Conservation (phyloP, 2,329 filamentous ascomycete species). For the Dactylella cylindrospora region DNA sequence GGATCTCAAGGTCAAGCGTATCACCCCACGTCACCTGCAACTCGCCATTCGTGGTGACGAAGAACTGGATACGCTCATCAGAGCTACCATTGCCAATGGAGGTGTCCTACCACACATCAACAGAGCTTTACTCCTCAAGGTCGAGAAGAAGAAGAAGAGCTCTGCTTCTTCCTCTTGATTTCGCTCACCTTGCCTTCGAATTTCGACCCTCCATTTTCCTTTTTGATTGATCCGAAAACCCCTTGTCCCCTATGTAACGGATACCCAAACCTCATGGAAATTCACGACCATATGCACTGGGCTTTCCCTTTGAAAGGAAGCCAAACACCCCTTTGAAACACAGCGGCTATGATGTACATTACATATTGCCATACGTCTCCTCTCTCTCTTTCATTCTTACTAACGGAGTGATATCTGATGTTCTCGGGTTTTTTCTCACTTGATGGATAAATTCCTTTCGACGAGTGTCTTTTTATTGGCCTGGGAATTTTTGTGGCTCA, state of each 20-base stretch:
- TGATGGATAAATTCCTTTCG: background rate
- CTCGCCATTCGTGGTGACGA: constrained; percentile 98
- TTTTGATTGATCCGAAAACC: constrained; percentile 6
- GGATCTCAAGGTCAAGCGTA: constrained; percentile 99
- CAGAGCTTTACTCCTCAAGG: constrained; percentile 90
- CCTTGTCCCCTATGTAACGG: constrained; percentile 22
- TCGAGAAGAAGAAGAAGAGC: constrained; percentile 91
- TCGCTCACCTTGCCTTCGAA: constrained; percentile 8
- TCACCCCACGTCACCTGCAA: constrained; percentile 95
- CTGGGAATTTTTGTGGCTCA: constrained; percentile 16
- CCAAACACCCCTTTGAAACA: background rate
- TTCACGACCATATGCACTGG: constrained; percentile 5
- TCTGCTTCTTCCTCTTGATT: constrained; percentile 29
- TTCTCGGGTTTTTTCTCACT: constrained; percentile 1
- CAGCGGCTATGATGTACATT: constrained; percentile 2
- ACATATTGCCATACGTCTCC: constrained; percentile 2
- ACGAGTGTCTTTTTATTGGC: constrained; percentile 5
- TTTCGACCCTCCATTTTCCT: constrained; percentile 1
- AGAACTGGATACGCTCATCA: constrained; percentile 94
- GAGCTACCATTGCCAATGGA: constrained; percentile 97
- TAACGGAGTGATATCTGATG: constrained; percentile 2
- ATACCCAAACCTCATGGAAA: constrained; percentile 21
- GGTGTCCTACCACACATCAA: constrained; percentile 99
- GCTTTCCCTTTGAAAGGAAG: background rate
- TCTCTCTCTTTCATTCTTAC: constrained; percentile 2